Evolutionary conservation across 83 land plant genomes (phyloP).

Genomic region (Picea abies): DNA sequence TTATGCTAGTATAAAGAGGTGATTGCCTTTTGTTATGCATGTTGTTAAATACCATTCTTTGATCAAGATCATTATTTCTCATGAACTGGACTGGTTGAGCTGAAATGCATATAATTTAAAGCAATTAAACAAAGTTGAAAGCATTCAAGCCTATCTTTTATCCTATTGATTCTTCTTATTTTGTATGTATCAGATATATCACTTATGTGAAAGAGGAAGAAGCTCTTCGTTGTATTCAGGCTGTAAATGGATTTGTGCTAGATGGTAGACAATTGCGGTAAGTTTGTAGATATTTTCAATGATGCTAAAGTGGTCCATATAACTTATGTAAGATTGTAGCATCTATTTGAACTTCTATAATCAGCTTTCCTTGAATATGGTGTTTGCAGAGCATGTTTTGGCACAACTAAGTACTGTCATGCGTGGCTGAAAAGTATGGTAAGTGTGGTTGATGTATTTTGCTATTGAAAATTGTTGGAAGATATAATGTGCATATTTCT

Average conservation of each 20-base stretch:
- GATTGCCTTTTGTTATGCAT: background rate
- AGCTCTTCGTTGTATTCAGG: constrained; percentile 81
- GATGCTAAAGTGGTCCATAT: background rate
- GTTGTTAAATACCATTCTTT: background rate
- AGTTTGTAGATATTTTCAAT: background rate
- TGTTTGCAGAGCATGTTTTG: constrained; percentile 83
- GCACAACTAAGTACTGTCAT: constrained; percentile 94
- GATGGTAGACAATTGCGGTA: constrained; percentile 82
- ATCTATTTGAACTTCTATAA: background rate
- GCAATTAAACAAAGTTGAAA: background rate
- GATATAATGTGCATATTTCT: too few relatives aligned
- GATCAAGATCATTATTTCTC: background rate
- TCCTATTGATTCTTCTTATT: background rate
- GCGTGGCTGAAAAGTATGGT: constrained; percentile 92
- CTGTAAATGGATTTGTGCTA: constrained; percentile 76
- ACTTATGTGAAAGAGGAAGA: constrained; percentile 89
- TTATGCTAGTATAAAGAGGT: background rate
- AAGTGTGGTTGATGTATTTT: constrained; percentile 5
- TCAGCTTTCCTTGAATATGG: background rate
- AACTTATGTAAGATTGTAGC: background rate
- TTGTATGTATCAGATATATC: constrained; percentile 60
- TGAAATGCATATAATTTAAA: background rate
- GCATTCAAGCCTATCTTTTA: background rate
- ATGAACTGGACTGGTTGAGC: background rate
- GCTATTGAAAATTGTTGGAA: background rate